phyloP scores from a whole-genome alignment of 73 alveolate species.

The Paramecium biaurelia region DNA sequence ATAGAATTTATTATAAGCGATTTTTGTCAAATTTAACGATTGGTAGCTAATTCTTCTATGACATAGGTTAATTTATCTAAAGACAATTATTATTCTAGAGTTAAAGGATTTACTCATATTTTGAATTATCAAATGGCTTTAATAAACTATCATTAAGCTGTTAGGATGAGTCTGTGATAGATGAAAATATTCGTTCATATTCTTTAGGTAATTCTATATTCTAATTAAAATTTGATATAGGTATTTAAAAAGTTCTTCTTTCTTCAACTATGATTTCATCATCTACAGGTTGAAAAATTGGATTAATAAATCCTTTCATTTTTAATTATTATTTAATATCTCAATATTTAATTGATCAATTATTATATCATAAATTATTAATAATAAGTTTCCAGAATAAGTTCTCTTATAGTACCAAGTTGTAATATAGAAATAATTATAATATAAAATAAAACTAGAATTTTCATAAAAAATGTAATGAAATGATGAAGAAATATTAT shows the following conservation, averaged over 20 bases:
- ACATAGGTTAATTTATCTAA: not conserved
- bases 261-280: not conserved
- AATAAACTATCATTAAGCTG: not conserved
- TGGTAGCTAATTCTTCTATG: not conserved
- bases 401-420: not conserved
- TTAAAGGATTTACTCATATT: not conserved
- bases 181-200: not conserved
- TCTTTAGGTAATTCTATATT: not conserved
- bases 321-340: not conserved
- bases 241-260: not conserved
- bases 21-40: not conserved
- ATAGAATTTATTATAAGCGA: not conserved
- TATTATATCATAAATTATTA: not conserved
- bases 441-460: no score
- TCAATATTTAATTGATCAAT: not conserved
- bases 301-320: constrained; percentile 30
- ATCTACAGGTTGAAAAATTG: not conserved
- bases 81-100: not conserved
- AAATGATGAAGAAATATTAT: not conserved
- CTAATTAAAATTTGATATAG: not conserved
- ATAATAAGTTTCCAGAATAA: not conserved
- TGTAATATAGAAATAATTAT: no score
- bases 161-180: not conserved
- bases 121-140: not conserved
- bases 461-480: no score